These are phyloP conservation scores for Pythium brassicae DNA, from an alignment of 352 stramenopile species.

Conservation along the genomic window DNA sequence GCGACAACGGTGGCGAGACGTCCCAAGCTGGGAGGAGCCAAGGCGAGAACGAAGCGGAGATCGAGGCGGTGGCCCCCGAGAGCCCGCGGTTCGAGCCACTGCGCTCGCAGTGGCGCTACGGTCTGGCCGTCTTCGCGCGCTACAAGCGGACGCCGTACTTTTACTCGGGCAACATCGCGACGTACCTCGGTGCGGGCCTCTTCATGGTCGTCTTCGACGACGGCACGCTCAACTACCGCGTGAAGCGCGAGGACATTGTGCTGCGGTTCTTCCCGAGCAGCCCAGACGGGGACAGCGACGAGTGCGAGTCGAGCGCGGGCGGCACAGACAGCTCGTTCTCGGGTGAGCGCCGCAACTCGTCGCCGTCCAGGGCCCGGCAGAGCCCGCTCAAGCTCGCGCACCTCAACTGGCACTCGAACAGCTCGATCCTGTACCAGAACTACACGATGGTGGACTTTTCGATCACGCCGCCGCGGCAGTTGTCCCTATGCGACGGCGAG, in stretches of 20 bases:
- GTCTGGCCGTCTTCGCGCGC: constrained; percentile 55
- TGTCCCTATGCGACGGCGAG: constrained; percentile 15
- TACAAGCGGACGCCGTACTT: constrained; percentile 76
- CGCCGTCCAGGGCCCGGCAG: not conserved
- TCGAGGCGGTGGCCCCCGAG: not conserved
- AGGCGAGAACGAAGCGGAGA: not conserved
- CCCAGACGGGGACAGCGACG: not conserved
- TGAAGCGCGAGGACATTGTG: constrained; percentile 65
- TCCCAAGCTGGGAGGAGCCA: not conserved
- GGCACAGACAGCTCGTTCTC: not conserved
- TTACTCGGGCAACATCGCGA: constrained; percentile 74
- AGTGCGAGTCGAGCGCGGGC: not conserved
- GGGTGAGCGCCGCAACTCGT: not conserved
- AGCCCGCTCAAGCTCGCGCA: constrained; percentile 6
- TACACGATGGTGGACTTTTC: constrained; percentile 49
- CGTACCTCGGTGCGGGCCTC: constrained; percentile 53
- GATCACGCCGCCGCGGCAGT: constrained; percentile 27
- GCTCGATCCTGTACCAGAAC: constrained; percentile 15
- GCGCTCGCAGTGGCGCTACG: constrained; percentile 54
- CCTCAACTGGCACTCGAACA: constrained; percentile 13
- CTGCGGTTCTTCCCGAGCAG: constrained; percentile 16
- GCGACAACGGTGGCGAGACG: not conserved
- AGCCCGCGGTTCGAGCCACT: constrained; percentile 46
- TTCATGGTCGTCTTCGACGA: constrained; percentile 85
- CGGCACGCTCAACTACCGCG: constrained; percentile 63